Base-by-base conservation (phyloP, 2,329 filamentous ascomycete species). In the Ophiostoma himal-ulmi region DNA sequence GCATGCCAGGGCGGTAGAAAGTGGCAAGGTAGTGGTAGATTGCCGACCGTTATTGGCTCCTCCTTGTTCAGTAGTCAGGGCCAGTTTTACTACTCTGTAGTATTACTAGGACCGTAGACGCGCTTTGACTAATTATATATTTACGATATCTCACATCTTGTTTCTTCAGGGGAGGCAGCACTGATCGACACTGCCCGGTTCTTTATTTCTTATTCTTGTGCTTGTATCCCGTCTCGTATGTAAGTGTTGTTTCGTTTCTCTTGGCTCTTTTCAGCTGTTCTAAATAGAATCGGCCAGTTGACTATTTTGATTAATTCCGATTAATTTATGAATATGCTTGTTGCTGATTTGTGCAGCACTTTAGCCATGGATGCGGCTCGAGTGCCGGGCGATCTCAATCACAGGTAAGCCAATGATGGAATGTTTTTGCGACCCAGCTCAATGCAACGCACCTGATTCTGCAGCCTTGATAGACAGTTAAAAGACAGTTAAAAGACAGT, bases 1-100 rank as follows among this genome's bases (percentile, higher is more conserved):
- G 57, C 57, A 62, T 57, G 52, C 52, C 52, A 57, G 52, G 52
- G 52, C 52, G 44, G 44, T 48, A 48, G 44, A 48, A 39, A 48
- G 14, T 22, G 26, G 8, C 48, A n/a, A 54, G 48, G 20, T 54
- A 11, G 39, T 5, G 48, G 20, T 8, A 48, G 44, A 11, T 14
- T 44, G 14, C 3, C 41, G 6, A 22, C 48, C 22, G 48, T 26
- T 11, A 57, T 57, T 57, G 22, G 52, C 22, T 57, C n/a, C 22
- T 57, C n/a, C 26, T 22, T 48, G 6, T 48, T 48, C 17, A 20
- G 44, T 48, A 48, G 44, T 48, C 44, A 48, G 17, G 44, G 44
- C 14, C 44, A 30, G 30, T 30, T 30, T 30, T 30, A 30, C 30
- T 30, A n/a, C n/a, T n/a, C n/a, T n/a, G n/a, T n/a, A 30, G 44